Percentiles rank a stretch among this genome's conserved stretches.
Evolutionary conservation across 148 eudicot genomes (phyloP).

Genomic region (Amaranthus palmeri): DNA sequence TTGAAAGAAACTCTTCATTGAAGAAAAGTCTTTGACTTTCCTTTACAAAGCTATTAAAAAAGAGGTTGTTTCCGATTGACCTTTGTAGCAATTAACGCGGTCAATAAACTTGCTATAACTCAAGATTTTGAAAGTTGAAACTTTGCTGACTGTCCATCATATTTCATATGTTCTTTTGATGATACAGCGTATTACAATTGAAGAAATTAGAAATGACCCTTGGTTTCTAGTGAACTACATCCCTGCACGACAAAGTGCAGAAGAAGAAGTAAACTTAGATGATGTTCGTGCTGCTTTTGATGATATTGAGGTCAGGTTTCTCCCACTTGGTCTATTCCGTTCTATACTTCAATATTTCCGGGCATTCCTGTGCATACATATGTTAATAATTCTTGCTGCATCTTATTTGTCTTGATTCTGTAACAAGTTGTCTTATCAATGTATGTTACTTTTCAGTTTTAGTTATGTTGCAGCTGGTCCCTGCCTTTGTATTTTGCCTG

Average conservation of each 20-base stretch:
- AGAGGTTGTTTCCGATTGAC: not conserved
- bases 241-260: conserved; percentile 52
- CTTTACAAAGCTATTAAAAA: not conserved
- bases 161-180: conserved; percentile 16
- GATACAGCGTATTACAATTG: conserved; percentile 76
- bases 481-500: conserved; percentile 3
- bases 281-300: conserved; percentile 88
- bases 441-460: not conserved
- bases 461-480: not conserved
- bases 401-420: not conserved
- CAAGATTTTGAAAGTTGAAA: not conserved
- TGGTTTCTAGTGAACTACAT: conserved; percentile 75
- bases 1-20: not conserved
- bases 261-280: conserved; percentile 81
- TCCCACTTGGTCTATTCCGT: not conserved
- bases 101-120: not conserved
- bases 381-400: not conserved
- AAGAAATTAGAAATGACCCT: conserved; percentile 67
- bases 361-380: not conserved
- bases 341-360: not conserved
- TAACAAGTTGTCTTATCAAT: not conserved
- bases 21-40: not conserved
- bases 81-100: not conserved
- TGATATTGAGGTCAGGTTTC: conserved; percentile 70
- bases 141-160: not conserved